Evolutionary conservation across 768 basidiomycete genomes (phyloP).

Genomic region (Leccinum incarnatum): DNA sequence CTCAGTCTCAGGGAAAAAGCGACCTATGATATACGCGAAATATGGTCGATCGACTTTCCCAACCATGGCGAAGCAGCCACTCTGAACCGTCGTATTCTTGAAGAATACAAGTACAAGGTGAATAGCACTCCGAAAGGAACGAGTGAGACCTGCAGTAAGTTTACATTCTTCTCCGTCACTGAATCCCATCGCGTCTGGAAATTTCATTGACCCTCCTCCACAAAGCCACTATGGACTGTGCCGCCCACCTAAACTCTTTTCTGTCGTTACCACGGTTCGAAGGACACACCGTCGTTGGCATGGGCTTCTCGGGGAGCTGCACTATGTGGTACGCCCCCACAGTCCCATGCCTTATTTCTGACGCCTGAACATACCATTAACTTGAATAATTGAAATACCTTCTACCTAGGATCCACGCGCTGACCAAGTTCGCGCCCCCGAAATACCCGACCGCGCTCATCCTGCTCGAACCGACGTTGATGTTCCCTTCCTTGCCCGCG

Average conservation of each 20-base stretch:
- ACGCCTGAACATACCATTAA: background rate
- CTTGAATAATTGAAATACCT: background rate
- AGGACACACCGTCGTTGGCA: conserved; percentile 22
- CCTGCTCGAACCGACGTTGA: conserved; percentile 31
- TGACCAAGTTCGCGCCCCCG: conserved; percentile 16
- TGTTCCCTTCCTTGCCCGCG: conserved; percentile 30
- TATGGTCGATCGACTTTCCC: conserved; percentile 36
- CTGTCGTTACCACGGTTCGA: conserved; percentile 22
- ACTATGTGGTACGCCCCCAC: conserved; percentile 21
- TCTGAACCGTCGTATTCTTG: conserved; percentile 29
- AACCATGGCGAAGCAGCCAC: conserved; percentile 36
- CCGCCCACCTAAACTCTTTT: conserved; percentile 25
- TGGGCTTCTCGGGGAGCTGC: conserved; percentile 31
- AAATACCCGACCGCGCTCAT: conserved; percentile 18
- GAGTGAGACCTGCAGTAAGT: conserved; percentile 24
- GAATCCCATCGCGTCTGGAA: background rate
- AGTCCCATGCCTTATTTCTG: background rate
- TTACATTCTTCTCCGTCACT: background rate
- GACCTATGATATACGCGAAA: conserved; percentile 26
- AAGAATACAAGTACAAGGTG: conserved; percentile 26
- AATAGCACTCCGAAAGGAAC: background rate
- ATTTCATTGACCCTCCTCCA: background rate
- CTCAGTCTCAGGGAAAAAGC: conserved; percentile 12
- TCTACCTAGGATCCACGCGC: conserved; percentile 16
- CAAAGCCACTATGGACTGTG: conserved; percentile 23